These are phyloP conservation scores for Neopestalotiopsis clavispora DNA, from an alignment of 2,329 filamentous ascomycete species.

Conservation along the genomic window DNA sequence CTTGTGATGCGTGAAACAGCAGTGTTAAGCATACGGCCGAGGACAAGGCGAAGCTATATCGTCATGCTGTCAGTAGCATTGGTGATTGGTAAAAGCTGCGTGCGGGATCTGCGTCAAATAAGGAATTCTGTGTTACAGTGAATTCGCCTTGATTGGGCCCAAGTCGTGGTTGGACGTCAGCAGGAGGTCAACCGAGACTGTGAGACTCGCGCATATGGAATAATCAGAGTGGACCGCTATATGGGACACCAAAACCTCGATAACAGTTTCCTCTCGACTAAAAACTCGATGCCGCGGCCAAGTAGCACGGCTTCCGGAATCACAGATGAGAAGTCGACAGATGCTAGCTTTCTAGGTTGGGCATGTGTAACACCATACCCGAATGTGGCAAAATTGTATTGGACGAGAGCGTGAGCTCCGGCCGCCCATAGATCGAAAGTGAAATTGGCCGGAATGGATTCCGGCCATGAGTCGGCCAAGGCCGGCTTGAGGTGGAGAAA, in stretches of 20 bases:
- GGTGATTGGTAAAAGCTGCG: neutral
- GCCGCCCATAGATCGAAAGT: neutral
- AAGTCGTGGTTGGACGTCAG: too few relatives aligned
- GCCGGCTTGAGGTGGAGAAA: conserved; percentile 14
- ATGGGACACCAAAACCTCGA: neutral
- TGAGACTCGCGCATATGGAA: neutral
- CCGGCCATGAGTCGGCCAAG: conserved; percentile 13
- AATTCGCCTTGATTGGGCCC: neutral
- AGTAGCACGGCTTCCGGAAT: neutral
- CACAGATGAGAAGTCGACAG: neutral
- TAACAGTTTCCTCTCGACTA: neutral
- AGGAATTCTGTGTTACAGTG: neutral
- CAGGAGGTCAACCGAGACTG: too few relatives aligned
- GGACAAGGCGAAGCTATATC: neutral
- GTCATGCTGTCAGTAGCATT: neutral
- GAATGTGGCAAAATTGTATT: conserved; percentile 11
- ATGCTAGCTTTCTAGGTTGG: neutral
- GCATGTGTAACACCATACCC: neutral
- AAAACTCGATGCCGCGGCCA: neutral
- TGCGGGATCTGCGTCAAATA: neutral
- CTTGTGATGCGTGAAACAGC: too few relatives aligned
- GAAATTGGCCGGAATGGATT: conserved; percentile 14
- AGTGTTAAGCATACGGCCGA: neutral
- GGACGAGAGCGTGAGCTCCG: too few relatives aligned
- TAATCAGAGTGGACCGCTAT: neutral